These are phyloP conservation scores for Phaffomyces thermotolerans DNA, from an alignment of 805 yeast genomes.

Conservation along the genomic window DNA sequence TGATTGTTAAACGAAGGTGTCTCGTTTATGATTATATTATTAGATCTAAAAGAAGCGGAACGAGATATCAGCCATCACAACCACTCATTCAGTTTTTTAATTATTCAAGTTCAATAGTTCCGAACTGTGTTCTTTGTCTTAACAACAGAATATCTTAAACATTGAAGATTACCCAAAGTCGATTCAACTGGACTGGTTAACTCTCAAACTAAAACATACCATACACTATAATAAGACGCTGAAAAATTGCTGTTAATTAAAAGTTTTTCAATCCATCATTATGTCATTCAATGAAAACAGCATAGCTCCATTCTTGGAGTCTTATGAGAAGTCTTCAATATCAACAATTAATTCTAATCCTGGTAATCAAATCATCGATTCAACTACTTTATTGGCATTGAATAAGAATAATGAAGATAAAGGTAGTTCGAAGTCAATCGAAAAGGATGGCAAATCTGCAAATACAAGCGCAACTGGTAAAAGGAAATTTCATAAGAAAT, in stretches of 20 bases:
- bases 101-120: background rate
- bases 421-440: conserved; percentile 18
- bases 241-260: background rate
- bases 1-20: background rate
- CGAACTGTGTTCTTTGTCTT: too few relatives aligned
- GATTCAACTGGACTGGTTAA: conserved; percentile 16
- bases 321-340: conserved; percentile 4
- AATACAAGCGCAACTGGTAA: conserved; percentile 52
- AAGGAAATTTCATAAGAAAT: conserved; percentile 83
- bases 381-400: background rate
- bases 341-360: background rate
- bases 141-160: background rate
- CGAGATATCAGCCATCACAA: background rate
- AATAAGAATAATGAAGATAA: too few relatives aligned
- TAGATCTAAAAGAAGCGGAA: background rate
- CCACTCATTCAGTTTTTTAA: background rate
- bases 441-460: conserved; percentile 33
- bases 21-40: background rate
- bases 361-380: background rate
- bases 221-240: background rate
- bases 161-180: conserved; percentile 3
- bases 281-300: conserved; percentile 6
- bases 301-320: conserved; percentile 10
- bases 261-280: background rate
- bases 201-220: background rate